These are phyloP conservation scores for Stephanodiscus triporus DNA, from an alignment of 108 stramenopile genomes.

Conservation along the genomic window DNA sequence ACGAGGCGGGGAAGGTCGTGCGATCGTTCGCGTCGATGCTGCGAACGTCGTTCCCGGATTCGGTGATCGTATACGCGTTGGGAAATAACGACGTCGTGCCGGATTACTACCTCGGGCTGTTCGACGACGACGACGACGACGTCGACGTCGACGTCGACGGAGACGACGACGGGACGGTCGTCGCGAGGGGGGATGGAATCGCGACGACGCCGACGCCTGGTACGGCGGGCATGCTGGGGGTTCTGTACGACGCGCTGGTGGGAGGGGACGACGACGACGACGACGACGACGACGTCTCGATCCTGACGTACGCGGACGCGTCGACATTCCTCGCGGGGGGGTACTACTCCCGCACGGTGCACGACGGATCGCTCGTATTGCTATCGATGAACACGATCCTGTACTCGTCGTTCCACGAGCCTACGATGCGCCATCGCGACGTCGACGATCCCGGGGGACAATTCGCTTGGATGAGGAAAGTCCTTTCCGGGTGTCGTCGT, in stretches of 20 bases:
- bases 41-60: too few relatives aligned
- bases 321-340: constrained; percentile 61
- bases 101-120: constrained; percentile 66
- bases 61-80: constrained; percentile 1
- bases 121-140: background rate
- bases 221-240: constrained; percentile 34
- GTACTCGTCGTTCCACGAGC: constrained; percentile 50
- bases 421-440: constrained; percentile 35
- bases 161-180: too few relatives aligned
- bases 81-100: constrained; percentile 82
- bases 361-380: constrained; percentile 44
- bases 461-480: constrained; percentile 62
- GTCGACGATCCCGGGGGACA: constrained; percentile 66
- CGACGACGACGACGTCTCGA: background rate
- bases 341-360: constrained; percentile 56
- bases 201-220: constrained; percentile 1
- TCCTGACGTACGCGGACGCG: constrained; percentile 38
- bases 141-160: constrained; percentile 5
- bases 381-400: constrained; percentile 70
- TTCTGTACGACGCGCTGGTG: constrained; percentile 27
- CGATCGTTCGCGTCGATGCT: constrained; percentile 2
- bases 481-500: constrained; percentile 28
- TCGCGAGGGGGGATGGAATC: constrained; percentile 4
- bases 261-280: background rate
- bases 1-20: constrained; percentile 36